Evolutionary conservation across 495 filamentous ascomycete genomes (phyloP).

Genomic region (Podospora anserina): DNA sequence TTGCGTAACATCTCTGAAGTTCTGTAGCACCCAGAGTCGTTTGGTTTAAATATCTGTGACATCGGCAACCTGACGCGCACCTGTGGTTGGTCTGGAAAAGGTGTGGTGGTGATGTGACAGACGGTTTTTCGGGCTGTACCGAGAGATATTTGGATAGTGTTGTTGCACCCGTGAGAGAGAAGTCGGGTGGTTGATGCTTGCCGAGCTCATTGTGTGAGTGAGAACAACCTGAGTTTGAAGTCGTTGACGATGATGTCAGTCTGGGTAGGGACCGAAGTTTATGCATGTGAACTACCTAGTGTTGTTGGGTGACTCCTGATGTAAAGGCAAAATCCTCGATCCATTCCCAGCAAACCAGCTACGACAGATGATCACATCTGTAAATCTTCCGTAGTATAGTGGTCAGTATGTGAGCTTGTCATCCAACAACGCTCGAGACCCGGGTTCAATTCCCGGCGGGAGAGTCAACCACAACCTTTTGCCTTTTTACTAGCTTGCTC

Average conservation of each 20-base stretch:
- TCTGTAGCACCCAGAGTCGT: neutral
- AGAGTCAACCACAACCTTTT: slow-evolving; percentile 15
- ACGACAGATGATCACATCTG: slow-evolving; percentile 17
- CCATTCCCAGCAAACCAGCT: slow-evolving; percentile 9
- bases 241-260: neutral
- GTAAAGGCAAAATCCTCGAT: neutral
- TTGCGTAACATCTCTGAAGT: neutral
- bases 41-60: neutral
- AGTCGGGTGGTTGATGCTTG: neutral
- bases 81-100: neutral
- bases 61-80: neutral
- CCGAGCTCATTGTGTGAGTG: neutral
- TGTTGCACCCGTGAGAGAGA: neutral
- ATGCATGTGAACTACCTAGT: too few relatives aligned
- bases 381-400: slow-evolving; percentile 24
- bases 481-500: neutral
- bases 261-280: neutral
- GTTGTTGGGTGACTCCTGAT: neutral
- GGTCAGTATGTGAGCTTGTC: slow-evolving; percentile 26
- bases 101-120: neutral
- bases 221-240: neutral
- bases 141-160: neutral
- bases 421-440: slow-evolving; percentile 22
- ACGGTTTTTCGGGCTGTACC: neutral
- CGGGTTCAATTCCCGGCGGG: slow-evolving; percentile 26